Base-by-base conservation (phyloP, 148 eudicot genomes). In the Fagopyrum esculentum region DNA sequence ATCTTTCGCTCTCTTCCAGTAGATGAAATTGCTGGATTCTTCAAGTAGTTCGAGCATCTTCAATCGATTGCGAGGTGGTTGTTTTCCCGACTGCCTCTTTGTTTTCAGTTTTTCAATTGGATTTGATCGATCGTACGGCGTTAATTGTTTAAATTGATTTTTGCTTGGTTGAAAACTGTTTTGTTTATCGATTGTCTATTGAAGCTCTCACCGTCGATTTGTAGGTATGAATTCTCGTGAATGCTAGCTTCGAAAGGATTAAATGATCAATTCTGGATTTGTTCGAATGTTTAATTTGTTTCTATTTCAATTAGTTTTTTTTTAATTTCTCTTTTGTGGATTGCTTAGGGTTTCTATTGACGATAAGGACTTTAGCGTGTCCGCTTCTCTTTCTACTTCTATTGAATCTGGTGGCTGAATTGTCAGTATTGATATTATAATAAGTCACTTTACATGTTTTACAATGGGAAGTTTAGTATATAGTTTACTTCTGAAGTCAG, bases 281-380 rank as follows among this genome's bases (percentile, higher is more conserved):
- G 12, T 63, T 30, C 11, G 16, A 2, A 30, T 29, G 69, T 63
- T 35, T 35, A 44, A 63, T 57, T 57, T 57, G 19, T 55, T 59
- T 56, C 35, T 63, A 3, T 29, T 35, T 35, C 40, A 35, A 35
- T 35, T 2, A 44, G 16, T 10, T 63, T 22, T 10, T 63, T 11
- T 10, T 30, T 30, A 30, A 11, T 63, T 63, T 29, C 16, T 11
- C 44, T 43, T 66, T 0, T 66, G 17, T 66, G 71, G 71, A 66
- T 43, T 66, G 46, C 47, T 43, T 66, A 66, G 71, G 47, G 71
- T 66, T 66, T 66, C 47, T 66, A 66, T 66, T 7, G 15, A 66
- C 46, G 71, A 15, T 43, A 7, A 15, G 45, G 19, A 5, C 19
- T 46, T 45, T 40, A 15, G n/a, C 71, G 2, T 64, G 47, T 35